phyloP scores from a whole-genome alignment of 2,329 filamentous ascomycete genomes.

The Alternaria alternata region DNA sequence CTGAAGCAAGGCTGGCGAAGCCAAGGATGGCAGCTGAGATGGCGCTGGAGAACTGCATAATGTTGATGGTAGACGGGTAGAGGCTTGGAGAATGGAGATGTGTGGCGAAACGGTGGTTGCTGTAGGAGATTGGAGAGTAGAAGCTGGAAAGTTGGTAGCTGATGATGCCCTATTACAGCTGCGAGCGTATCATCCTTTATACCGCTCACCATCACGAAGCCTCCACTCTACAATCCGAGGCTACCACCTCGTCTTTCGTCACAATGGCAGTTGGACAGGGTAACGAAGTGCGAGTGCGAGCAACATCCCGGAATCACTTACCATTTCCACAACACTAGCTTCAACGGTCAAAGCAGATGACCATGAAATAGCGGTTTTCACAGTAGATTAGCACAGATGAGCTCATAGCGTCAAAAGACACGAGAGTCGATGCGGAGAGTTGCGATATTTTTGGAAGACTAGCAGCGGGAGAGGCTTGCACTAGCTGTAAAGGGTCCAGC shows the following conservation, averaged over 20 bases:
- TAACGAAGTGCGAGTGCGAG: constrained; percentile 32
- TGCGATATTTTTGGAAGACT: constrained; percentile 44
- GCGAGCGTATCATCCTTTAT: constrained; percentile 37
- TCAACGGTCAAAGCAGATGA: constrained; percentile 39
- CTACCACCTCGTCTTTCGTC: constrained; percentile 28
- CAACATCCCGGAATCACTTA: constrained; percentile 30
- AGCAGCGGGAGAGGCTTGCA: constrained; percentile 31
- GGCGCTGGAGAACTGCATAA: constrained; percentile 45
- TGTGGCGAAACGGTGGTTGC: constrained; percentile 3
- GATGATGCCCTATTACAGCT: constrained; percentile 23
- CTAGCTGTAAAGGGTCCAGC: constrained; percentile 21
- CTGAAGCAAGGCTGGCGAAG: constrained; percentile 42
- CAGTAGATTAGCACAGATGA: constrained; percentile 34
- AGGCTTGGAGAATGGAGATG: neutral
- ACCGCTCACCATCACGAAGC: constrained; percentile 19
- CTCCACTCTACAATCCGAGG: constrained; percentile 22
- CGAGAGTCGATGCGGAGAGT: constrained; percentile 38
- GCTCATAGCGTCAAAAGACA: constrained; percentile 42
- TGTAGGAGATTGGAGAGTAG: constrained; percentile 4
- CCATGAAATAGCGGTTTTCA: constrained; percentile 25
- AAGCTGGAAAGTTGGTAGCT: constrained; percentile 14
- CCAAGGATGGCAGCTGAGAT: constrained; percentile 35
- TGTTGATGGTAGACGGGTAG: constrained; percentile 21
- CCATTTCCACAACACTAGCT: constrained; percentile 30
- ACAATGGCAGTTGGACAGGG: constrained; percentile 28